Percentiles rank a stretch among this genome's conserved stretches.
phyloP scores from a whole-genome alignment of 148 eudicot species.

The Nepenthes mirabilis region DNA sequence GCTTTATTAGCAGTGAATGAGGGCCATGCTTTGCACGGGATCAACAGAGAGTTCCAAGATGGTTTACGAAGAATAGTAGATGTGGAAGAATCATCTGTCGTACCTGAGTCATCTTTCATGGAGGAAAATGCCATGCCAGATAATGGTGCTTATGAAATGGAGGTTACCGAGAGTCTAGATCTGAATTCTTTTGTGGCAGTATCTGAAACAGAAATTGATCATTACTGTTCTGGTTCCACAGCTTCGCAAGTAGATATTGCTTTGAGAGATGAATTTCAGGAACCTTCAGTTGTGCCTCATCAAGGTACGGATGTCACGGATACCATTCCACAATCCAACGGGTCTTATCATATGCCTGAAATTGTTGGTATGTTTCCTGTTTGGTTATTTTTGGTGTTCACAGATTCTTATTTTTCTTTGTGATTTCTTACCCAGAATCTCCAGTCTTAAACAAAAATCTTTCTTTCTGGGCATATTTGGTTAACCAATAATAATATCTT shows the following conservation, averaged over 20 bases:
- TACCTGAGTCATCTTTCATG: slow-evolving; percentile 13
- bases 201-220: slow-evolving; percentile 54
- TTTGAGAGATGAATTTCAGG: slow-evolving; percentile 33
- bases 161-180: slow-evolving; percentile 27
- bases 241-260: slow-evolving; percentile 40
- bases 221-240: slow-evolving; percentile 41
- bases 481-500: too few species aligned
- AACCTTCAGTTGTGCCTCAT: slow-evolving; percentile 19
- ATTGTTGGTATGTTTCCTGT: slow-evolving; percentile 42
- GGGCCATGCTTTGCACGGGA: slow-evolving; percentile 16
- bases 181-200: slow-evolving; percentile 29
- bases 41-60: slow-evolving; percentile 15
- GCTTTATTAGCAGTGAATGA: slow-evolving; percentile 22
- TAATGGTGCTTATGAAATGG: slow-evolving; percentile 18
- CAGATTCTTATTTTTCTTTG: neutral
- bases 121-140: slow-evolving; percentile 21
- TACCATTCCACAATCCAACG: slow-evolving; percentile 20
- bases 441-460: too few species aligned
- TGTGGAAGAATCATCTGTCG: slow-evolving; percentile 13
- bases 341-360: slow-evolving; percentile 18
- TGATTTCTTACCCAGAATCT: neutral
- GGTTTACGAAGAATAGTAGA: slow-evolving; percentile 8
- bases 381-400: neutral
- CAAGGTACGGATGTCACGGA: slow-evolving; percentile 18
- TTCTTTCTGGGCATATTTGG: too few species aligned